A percentile compares a stretch with the other conserved stretches of the same genome.
Conservation (phyloP, 805 yeast genomes). For the Candida hispaniensis region DNA sequence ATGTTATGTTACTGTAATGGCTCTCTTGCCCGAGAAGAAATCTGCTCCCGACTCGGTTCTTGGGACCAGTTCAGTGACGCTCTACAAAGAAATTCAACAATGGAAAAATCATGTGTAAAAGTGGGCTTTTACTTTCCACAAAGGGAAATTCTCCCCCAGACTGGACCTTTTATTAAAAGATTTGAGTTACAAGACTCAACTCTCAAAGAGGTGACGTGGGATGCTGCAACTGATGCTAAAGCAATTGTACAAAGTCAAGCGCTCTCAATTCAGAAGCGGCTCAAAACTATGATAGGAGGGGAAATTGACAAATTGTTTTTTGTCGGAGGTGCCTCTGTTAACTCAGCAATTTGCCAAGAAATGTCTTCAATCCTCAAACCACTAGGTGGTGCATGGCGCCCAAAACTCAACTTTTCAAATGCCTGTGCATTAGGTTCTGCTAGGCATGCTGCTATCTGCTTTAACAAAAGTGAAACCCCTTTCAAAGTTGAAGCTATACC, state of each 20-base stretch:
- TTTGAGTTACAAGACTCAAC: slow-evolving; percentile 14
- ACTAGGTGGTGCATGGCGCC: slow-evolving; percentile 42
- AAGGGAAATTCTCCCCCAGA: slow-evolving; percentile 79
- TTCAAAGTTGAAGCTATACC: no score
- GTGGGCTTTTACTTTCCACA: slow-evolving; percentile 78
- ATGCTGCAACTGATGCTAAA: slow-evolving; percentile 49
- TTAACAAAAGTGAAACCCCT: background rate
- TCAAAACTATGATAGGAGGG: slow-evolving; percentile 59
- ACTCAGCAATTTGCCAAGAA: slow-evolving; percentile 52
- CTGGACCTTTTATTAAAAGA: slow-evolving; percentile 39
- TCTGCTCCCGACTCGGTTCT: slow-evolving; percentile 17
- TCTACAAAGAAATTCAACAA: slow-evolving; percentile 25
- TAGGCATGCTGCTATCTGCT: slow-evolving; percentile 8
- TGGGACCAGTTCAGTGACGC: slow-evolving; percentile 27
- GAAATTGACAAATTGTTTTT: slow-evolving; percentile 44
- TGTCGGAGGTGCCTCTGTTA: slow-evolving; percentile 83
- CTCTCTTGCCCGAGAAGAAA: slow-evolving; percentile 64
- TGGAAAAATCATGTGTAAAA: slow-evolving; percentile 25
- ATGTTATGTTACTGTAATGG: slow-evolving; percentile 95
- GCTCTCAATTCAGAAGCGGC: slow-evolving; percentile 66
- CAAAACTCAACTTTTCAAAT: slow-evolving; percentile 64
- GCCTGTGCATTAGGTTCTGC: slow-evolving; percentile 85
- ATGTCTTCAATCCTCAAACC: slow-evolving; percentile 67
- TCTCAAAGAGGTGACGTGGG: slow-evolving; percentile 17
- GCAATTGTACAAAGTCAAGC: slow-evolving; percentile 84